Evolutionary conservation across 2,329 filamentous ascomycete species (phyloP), one percentile per base, ranked within the genome.

Genomic region (Talaromyces sp.): DNA sequence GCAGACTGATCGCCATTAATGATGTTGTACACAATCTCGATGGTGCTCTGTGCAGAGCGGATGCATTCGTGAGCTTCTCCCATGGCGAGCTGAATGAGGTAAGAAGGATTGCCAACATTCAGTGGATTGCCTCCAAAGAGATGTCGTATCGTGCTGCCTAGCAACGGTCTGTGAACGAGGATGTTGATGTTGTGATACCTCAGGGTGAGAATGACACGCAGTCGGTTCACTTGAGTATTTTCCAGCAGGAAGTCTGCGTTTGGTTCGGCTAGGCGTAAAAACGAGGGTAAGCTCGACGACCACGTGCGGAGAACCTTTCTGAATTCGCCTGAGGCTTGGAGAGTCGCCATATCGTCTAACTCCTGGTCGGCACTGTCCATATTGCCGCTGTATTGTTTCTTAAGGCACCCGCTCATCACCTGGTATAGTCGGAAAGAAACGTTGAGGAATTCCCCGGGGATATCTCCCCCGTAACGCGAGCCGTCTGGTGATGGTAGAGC

Each of bases 151-250:
- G 37, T 39, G 13, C 14, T 39, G 13, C 37, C 14, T 1, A 82
- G 72, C 16, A 81, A 69, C 11, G 78, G 78, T 5, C 80, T 72
- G 59, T 82, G 80, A 1, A 81, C 59, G 1, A 83, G 72, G 3
- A 81, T 73, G 2, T 75, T 75, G 5, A 80, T 66, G 64, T 82
- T 80, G 19, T 74, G 73, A 66, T 79, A 79, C 27, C 81, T 73
- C 14, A 82, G 65, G 0, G 77, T 77, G 0, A 83, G 70, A 5
- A 85, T 79, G 4, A 83, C 72, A 1, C 75, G 74, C 37, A 82
- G 77, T 24, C 49, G 61, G 7, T 45, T n/a, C 5, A 19, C 9
- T 22, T 45, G 41, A 19, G 16, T 45, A 19, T 19, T 19, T 45
- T 45, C 41, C 7, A n/a, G 16, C 7, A n/a, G 41, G 4, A 45